A percentile compares a stretch with the other conserved stretches of the same genome.
Conservation (phyloP, 176 grass and related monocot genomes). For the Typha latifolia region DNA sequence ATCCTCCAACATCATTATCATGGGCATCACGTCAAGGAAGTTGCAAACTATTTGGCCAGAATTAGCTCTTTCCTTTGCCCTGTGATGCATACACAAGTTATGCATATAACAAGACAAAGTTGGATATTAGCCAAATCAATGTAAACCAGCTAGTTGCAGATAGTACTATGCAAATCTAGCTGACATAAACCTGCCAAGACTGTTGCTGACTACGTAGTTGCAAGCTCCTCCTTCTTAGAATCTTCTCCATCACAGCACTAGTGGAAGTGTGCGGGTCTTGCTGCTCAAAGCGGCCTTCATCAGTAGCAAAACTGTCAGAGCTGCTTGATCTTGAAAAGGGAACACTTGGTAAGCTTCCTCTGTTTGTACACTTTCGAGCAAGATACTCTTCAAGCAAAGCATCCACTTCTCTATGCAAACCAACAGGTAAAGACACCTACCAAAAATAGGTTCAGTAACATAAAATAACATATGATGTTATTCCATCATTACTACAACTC, state of each 20-base stretch:
- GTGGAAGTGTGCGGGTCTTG: constrained; percentile 45
- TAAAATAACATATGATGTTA: neutral
- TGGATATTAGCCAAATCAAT: neutral
- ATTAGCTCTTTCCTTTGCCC: too few relatives aligned
- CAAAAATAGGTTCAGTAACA: constrained; percentile 5
- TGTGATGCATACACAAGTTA: neutral
- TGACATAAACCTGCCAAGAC: constrained; percentile 69
- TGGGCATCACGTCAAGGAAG: too few relatives aligned
- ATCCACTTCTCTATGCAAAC: constrained; percentile 95
- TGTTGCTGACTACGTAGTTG: constrained; percentile 73
- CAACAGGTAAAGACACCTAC: constrained; percentile 80
- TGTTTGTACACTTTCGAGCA: constrained; percentile 47
- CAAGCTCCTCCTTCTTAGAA: constrained; percentile 64
- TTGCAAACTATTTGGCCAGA: neutral
- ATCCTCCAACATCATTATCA: too few relatives aligned
- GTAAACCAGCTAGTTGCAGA: neutral
- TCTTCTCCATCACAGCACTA: constrained; percentile 71
- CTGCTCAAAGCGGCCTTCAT: constrained; percentile 54
- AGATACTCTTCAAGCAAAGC: constrained; percentile 54
- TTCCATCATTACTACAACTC: neutral
- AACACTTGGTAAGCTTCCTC: constrained; percentile 41
- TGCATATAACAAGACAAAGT: neutral
- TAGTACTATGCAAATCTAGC: neutral
- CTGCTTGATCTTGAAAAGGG: constrained; percentile 85
- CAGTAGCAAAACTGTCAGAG: constrained; percentile 77